Base-by-base conservation (phyloP, 768 basidiomycete species). In the Psilocybe sp. region DNA sequence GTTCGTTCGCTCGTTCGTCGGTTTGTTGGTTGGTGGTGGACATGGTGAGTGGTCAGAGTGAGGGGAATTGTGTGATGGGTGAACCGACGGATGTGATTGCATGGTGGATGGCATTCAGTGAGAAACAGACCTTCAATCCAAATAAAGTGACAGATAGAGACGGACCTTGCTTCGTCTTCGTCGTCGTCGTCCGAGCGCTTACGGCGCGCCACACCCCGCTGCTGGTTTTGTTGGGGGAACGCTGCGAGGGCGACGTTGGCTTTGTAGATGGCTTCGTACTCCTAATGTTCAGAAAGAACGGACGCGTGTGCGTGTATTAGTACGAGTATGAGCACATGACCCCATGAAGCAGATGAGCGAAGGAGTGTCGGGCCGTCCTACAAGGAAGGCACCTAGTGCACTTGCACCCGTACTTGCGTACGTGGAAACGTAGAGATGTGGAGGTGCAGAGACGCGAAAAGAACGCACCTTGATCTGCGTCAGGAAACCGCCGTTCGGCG, bases 191-290 rank as follows among this genome's bases (percentile, higher is more conserved):
- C 85, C 15, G 76, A 80, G 34, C 91, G 76, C 63, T 92, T 92
- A 58, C 89, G 79, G 49, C 80, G 71, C 4, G 23, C 23, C 4
- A 28, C 23, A 7, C 23, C 23, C 23, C 10, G 77, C 66, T 1
- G 75, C 75, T 7, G 72, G 63, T 46, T 76, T 72, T 46, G 76
- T 72, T 64, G 55, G 0, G 84, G 83, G 59, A 79, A 87, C 2
- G 72, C 68, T 4, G 82, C 81, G 31, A 92, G 76, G 0, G 89
- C 88, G 18, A 81, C 72, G 48, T 73, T 81, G 8, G 93, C 93
- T 59, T 81, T 84, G 64, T 94, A 91, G 62, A 96, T 96, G 4
- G 92, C 89, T 67, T 95, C 91, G 56, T 94, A 96, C 72, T 94
- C 93, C 92, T 94, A 58, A 40, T 23, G 44, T 20, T 33, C 15